Conservation (phyloP, 2,329 filamentous ascomycete genomes). For the Colletotrichum scovillei region DNA sequence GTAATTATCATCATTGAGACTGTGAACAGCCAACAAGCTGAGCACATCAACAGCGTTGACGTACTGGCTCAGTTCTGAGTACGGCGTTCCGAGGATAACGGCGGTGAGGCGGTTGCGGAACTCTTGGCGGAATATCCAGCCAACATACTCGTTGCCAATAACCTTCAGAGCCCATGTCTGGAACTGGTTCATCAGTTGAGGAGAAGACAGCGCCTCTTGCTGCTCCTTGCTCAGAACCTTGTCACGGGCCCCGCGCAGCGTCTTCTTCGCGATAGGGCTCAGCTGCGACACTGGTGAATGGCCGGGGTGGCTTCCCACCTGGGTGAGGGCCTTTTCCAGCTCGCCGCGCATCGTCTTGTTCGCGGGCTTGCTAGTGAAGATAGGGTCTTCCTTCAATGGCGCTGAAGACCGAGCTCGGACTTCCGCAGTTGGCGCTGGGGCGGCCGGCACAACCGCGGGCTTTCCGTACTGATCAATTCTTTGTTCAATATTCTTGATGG, state of each 20-base stretch:
- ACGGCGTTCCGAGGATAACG: constrained; percentile 79
- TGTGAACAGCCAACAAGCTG: constrained; percentile 76
- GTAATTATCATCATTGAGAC: constrained; percentile 82
- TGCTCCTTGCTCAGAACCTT: constrained; percentile 64
- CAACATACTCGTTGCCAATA: constrained; percentile 64
- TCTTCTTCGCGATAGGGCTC: constrained; percentile 63
- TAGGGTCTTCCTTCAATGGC: constrained; percentile 57
- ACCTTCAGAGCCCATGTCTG: constrained; percentile 58
- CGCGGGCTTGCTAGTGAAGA: constrained; percentile 53
- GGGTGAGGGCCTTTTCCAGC: constrained; percentile 57
- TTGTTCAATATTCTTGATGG: constrained; percentile 74
- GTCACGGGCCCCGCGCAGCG: constrained; percentile 58
- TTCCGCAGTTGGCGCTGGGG: constrained; percentile 45
- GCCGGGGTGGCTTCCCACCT: constrained; percentile 59
- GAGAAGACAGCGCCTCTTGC: constrained; percentile 61
- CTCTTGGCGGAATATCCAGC: constrained; percentile 76
- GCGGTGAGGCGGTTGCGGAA: constrained; percentile 74
- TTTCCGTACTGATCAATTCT: constrained; percentile 74
- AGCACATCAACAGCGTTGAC: constrained; percentile 79
- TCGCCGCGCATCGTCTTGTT: constrained; percentile 54
- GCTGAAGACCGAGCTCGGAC: constrained; percentile 50
- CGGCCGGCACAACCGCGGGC: constrained; percentile 48
- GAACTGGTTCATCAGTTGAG: constrained; percentile 61
- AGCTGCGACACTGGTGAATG: constrained; percentile 60
- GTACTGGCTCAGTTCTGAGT: constrained; percentile 75